phyloP scores from a whole-genome alignment of 2,329 filamentous ascomycete species.

The Ceratocystis cacaofunesta region DNA sequence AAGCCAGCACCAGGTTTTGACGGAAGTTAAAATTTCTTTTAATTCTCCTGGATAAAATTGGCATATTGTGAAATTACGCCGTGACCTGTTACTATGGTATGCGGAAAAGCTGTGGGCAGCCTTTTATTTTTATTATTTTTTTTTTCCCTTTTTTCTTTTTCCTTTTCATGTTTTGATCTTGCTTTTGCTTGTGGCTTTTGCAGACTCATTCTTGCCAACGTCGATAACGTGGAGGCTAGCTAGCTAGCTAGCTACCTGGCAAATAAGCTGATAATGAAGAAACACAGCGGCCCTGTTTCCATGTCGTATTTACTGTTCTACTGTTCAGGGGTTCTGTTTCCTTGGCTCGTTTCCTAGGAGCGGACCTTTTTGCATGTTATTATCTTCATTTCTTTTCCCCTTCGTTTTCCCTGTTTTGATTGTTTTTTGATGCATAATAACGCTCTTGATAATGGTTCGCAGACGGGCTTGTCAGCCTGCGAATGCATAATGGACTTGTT shows the following conservation, averaged over 20 bases:
- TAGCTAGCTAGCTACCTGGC: too few relatives aligned
- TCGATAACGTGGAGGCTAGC: too few relatives aligned
- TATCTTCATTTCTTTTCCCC: not conserved
- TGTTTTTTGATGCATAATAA: not conserved
- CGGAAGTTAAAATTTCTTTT: not conserved
- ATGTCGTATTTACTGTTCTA: too few relatives aligned
- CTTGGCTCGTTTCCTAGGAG: not conserved
- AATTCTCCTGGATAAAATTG: not conserved
- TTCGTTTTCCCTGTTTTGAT: not conserved
- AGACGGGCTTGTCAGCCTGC: not conserved
- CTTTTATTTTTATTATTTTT: not conserved
- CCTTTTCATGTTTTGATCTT: not conserved
- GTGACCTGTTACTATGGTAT: not conserved
- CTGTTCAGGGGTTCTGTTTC: not conserved
- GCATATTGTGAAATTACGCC: not conserved
- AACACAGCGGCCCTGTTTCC: too few relatives aligned
- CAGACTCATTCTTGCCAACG: too few relatives aligned
- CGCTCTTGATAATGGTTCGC: not conserved
- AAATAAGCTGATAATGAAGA: too few relatives aligned
- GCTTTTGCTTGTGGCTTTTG: not conserved
- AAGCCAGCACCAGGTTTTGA: constrained; percentile 1
- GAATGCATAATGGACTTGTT: not conserved
- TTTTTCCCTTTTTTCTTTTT: not conserved
- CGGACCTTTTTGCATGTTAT: too few relatives aligned
- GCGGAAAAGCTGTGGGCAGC: not conserved